Conservation (phyloP, 371 early-diverging fungal genomes). For the Mucor irregularis region DNA sequence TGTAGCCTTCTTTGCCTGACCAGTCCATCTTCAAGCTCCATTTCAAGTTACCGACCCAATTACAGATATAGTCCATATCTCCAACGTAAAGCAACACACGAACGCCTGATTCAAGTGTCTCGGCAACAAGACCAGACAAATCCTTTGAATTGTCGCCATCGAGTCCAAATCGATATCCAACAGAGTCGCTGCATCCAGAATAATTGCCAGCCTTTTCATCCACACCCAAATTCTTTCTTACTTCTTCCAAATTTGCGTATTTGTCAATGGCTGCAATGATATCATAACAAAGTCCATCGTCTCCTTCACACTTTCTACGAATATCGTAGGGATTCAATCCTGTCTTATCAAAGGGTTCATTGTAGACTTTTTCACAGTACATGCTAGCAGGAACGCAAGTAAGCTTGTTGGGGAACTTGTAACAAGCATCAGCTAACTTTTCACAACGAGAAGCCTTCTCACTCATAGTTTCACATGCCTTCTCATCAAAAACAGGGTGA, state of each 20-base stretch:
- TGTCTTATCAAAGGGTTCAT: slow-evolving; percentile 55
- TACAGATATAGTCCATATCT: slow-evolving; percentile 33
- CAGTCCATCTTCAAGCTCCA: slow-evolving; percentile 81
- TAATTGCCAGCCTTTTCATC: slow-evolving; percentile 60
- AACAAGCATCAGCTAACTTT: slow-evolving; percentile 72
- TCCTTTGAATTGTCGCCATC: slow-evolving; percentile 59
- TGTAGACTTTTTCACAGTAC: slow-evolving; percentile 74
- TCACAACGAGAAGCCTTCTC: slow-evolving; percentile 68
- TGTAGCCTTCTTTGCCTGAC: slow-evolving; percentile 70
- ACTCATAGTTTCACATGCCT: slow-evolving; percentile 70
- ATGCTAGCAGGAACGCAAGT: slow-evolving; percentile 79
- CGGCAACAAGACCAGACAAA: slow-evolving; percentile 40
- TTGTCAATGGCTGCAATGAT: slow-evolving; percentile 71
- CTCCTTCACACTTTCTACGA: slow-evolving; percentile 65
- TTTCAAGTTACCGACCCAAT: slow-evolving; percentile 83
- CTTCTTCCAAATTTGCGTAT: slow-evolving; percentile 71
- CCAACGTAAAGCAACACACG: slow-evolving; percentile 79
- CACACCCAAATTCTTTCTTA: slow-evolving; percentile 70
- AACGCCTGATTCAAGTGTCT: slow-evolving; percentile 56
- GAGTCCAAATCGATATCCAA: slow-evolving; percentile 71
- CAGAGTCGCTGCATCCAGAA: slow-evolving; percentile 71
- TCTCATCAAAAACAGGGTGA: slow-evolving; percentile 39
- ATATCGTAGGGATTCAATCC: slow-evolving; percentile 82
- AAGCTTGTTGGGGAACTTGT: slow-evolving; percentile 66
- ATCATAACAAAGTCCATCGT: slow-evolving; percentile 69